Percentiles rank a stretch among this genome's conserved stretches.
These are phyloP conservation scores for Pezicula carpinea DNA, from an alignment of 2,329 filamentous ascomycete genomes.

Conservation along the genomic window DNA sequence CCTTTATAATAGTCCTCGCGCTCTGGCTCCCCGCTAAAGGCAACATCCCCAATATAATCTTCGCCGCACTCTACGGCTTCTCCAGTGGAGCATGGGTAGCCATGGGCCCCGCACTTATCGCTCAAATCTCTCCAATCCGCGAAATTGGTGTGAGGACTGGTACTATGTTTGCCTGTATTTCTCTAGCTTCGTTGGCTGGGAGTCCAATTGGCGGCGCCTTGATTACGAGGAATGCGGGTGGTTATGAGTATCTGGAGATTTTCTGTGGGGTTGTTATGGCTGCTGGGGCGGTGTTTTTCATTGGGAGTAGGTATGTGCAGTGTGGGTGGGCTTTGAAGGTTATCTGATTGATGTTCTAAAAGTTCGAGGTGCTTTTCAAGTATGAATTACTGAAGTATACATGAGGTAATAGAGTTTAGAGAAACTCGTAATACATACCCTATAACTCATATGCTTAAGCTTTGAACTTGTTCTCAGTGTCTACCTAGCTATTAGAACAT, in stretches of 20 bases:
- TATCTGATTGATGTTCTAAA: slow-evolving; percentile 12
- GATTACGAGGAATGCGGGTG: slow-evolving; percentile 46
- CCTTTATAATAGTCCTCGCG: slow-evolving; percentile 43
- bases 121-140: slow-evolving; percentile 65
- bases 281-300: slow-evolving; percentile 34
- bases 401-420: too few relatives aligned
- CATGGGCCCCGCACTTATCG: slow-evolving; percentile 58
- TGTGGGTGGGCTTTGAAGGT: slow-evolving; percentile 20
- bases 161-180: slow-evolving; percentile 54
- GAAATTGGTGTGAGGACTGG: slow-evolving; percentile 68
- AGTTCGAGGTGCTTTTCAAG: too few relatives aligned
- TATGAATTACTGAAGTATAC: too few relatives aligned
- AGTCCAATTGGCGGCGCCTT: slow-evolving; percentile 64
- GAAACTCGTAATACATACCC: too few relatives aligned
- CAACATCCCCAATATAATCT: slow-evolving; percentile 57
- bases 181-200: slow-evolving; percentile 61
- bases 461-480: too few relatives aligned
- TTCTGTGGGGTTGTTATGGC: slow-evolving; percentile 56
- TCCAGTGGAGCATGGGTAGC: slow-evolving; percentile 62
- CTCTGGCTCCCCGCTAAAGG: slow-evolving; percentile 48
- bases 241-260: slow-evolving; percentile 47
- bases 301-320: slow-evolving; percentile 31
- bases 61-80: slow-evolving; percentile 66
- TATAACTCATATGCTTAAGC: too few relatives aligned
- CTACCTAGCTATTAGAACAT: too few relatives aligned